Evolutionary conservation across 495 filamentous ascomycete species (phyloP).

Genomic region (Penicillium alfredii): DNA sequence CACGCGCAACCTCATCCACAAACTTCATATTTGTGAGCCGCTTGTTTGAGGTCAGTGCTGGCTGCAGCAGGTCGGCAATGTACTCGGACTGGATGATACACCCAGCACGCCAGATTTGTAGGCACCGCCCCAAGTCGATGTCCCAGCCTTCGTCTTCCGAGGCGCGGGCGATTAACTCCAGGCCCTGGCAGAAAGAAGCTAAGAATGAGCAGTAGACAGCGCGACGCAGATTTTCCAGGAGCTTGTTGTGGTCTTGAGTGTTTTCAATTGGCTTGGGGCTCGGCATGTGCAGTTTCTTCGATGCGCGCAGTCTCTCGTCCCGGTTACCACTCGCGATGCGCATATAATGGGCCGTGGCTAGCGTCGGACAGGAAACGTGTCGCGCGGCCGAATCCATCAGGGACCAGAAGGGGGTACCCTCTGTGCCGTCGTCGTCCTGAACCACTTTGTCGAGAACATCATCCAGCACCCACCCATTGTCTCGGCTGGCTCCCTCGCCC

Average conservation of each 20-base stretch:
- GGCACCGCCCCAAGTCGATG: constrained; percentile 50
- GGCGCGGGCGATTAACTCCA: constrained; percentile 59
- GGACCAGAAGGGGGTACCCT: constrained; percentile 65
- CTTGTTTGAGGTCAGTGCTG: constrained; percentile 28
- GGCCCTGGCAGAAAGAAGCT: constrained; percentile 58
- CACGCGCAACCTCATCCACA: constrained; percentile 45
- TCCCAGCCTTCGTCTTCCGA: constrained; percentile 59
- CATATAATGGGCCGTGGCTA: constrained; percentile 59
- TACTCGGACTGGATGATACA: constrained; percentile 69
- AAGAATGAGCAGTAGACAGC: constrained; percentile 62
- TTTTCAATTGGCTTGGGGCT: constrained; percentile 37
- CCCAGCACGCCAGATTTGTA: constrained; percentile 67
- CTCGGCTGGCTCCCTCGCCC: constrained; percentile 30
- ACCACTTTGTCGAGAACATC: constrained; percentile 71
- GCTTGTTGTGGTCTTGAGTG: constrained; percentile 36
- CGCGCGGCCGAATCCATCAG: constrained; percentile 54
- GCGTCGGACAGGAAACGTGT: constrained; percentile 61
- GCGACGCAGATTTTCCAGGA: constrained; percentile 54
- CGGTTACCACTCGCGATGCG: constrained; percentile 61
- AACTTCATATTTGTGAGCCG: constrained; percentile 39
- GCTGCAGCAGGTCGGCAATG: constrained; percentile 55
- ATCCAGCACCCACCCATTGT: constrained; percentile 49
- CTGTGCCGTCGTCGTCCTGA: constrained; percentile 60
- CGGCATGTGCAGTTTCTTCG: constrained; percentile 39
- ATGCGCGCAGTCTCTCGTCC: constrained; percentile 43